These are phyloP conservation scores for Wallemia hederae DNA, from an alignment of 1,284 basidiomycete genomes.

Conservation along the genomic window DNA sequence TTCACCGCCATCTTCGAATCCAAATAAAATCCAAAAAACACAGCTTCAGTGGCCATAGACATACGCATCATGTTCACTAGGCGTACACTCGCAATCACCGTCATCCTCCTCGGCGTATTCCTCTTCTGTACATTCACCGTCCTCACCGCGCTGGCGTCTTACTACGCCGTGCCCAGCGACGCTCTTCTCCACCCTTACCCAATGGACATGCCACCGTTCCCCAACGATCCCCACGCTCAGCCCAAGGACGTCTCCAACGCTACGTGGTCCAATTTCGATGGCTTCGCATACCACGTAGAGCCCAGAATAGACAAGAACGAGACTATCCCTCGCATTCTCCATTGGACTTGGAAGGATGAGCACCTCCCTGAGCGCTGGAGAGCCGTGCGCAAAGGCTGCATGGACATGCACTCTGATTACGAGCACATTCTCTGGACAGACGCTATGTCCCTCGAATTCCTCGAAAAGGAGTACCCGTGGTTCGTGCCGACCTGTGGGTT, in stretches of 20 bases:
- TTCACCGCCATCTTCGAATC: no score
- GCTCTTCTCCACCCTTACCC: slow-evolving; percentile 43
- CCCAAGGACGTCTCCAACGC: slow-evolving; percentile 2
- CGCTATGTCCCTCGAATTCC: slow-evolving; percentile 59
- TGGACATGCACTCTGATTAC: slow-evolving; percentile 38
- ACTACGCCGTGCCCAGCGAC: slow-evolving; percentile 47
- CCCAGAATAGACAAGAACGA: slow-evolving; percentile 34
- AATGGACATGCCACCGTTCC: slow-evolving; percentile 31
- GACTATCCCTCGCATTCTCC: slow-evolving; percentile 67
- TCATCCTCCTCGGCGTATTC: slow-evolving; percentile 33
- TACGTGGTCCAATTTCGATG: background rate
- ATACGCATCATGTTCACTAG: background rate
- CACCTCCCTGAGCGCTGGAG: slow-evolving; percentile 59
- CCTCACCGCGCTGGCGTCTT: slow-evolving; percentile 64
- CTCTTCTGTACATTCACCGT: slow-evolving; percentile 73
- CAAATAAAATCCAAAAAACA: background rate
- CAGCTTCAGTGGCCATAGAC: no score
- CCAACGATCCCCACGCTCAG: slow-evolving; percentile 13
- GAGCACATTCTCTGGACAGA: slow-evolving; percentile 97
- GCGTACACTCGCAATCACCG: background rate
- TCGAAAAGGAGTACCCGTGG: slow-evolving; percentile 62
- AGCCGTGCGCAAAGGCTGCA: slow-evolving; percentile 16
- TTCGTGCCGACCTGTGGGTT: slow-evolving; percentile 30
- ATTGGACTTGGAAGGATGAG: slow-evolving; percentile 95
- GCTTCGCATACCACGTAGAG: slow-evolving; percentile 18